These are phyloP conservation scores for Chenopodium berlandieri DNA, from an alignment of 148 eudicot genomes.

Conservation along the genomic window DNA sequence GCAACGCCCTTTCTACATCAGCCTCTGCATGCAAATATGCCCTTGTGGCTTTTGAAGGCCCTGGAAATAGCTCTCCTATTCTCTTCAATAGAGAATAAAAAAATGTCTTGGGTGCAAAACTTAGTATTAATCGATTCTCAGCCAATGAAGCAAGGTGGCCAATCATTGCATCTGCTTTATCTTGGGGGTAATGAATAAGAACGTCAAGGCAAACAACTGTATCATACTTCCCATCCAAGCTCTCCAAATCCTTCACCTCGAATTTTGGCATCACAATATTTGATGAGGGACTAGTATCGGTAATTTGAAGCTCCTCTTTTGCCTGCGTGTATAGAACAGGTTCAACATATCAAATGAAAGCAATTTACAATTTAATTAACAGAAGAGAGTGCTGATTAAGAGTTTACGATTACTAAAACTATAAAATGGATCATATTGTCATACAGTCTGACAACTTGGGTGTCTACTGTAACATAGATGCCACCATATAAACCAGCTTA, in stretches of 20 bases:
- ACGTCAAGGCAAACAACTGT: slow-evolving; percentile 94
- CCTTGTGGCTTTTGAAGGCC: slow-evolving; percentile 95
- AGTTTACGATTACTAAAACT: neutral
- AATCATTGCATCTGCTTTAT: slow-evolving; percentile 93
- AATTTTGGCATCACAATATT: slow-evolving; percentile 69
- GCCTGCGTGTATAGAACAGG: slow-evolving; percentile 45
- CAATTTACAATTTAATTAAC: neutral
- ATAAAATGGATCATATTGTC: neutral
- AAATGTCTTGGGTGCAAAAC: slow-evolving; percentile 94
- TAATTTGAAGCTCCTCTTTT: slow-evolving; percentile 55
- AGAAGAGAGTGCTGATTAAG: neutral
- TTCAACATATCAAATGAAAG: neutral
- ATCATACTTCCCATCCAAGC: slow-evolving; percentile 81
- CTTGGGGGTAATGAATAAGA: slow-evolving; percentile 94
- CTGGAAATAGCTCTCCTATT: slow-evolving; percentile 93
- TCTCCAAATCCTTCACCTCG: slow-evolving; percentile 88
- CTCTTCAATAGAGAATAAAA: slow-evolving; percentile 80
- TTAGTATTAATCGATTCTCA: slow-evolving; percentile 65
- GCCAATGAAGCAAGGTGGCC: slow-evolving; percentile 92
- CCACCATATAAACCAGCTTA: neutral
- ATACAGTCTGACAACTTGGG: neutral
- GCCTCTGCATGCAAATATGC: slow-evolving; percentile 95
- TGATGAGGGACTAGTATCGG: slow-evolving; percentile 33
- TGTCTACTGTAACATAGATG: neutral
- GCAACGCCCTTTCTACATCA: slow-evolving; percentile 81